Percentiles rank a stretch among this genome's conserved stretches.
These are phyloP conservation scores for Chaetomiaceae sp. DNA, from an alignment of 2,329 filamentous ascomycete species.

Conservation along the genomic window DNA sequence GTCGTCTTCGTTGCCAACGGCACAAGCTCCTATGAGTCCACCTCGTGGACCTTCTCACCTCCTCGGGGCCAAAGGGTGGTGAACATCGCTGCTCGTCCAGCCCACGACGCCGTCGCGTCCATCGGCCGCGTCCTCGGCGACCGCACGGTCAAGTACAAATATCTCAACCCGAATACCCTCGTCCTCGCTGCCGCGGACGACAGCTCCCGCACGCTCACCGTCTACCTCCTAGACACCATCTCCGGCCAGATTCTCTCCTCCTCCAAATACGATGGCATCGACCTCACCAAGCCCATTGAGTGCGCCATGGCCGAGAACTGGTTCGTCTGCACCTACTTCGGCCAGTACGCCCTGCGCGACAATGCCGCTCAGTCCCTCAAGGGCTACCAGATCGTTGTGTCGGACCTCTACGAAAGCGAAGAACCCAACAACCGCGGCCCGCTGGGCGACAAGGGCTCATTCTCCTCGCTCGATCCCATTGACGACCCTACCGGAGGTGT, in stretches of 20 bases:
- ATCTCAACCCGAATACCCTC: conserved; percentile 81
- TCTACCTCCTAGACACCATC: conserved; percentile 81
- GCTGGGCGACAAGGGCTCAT: conserved; percentile 64
- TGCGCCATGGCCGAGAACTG: conserved; percentile 90
- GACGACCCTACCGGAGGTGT: conserved; percentile 48
- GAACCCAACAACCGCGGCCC: conserved; percentile 79
- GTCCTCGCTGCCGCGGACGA: conserved; percentile 68
- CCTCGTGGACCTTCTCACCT: conserved; percentile 71
- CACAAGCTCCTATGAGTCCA: conserved; percentile 40
- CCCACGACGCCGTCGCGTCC: conserved; percentile 84
- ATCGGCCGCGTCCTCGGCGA: conserved; percentile 92
- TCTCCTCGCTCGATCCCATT: conserved; percentile 69
- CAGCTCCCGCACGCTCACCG: conserved; percentile 54
- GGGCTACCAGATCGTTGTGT: conserved; percentile 79
- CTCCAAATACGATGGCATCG: conserved; percentile 66
- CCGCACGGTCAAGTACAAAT: conserved; percentile 94
- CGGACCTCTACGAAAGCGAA: conserved; percentile 86
- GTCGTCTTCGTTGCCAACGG: conserved; percentile 47
- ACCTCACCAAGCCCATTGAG: conserved; percentile 66
- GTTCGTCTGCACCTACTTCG: conserved; percentile 81
- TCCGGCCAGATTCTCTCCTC: conserved; percentile 77
- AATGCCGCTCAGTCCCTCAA: conserved; percentile 57
- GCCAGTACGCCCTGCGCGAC: conserved; percentile 54
- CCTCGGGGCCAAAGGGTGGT: conserved; percentile 63
- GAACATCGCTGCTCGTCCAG: conserved; percentile 61